Evolutionary conservation across 108 stramenopile species (phyloP).

Genomic region (Discostella pseudostelligera): DNA sequence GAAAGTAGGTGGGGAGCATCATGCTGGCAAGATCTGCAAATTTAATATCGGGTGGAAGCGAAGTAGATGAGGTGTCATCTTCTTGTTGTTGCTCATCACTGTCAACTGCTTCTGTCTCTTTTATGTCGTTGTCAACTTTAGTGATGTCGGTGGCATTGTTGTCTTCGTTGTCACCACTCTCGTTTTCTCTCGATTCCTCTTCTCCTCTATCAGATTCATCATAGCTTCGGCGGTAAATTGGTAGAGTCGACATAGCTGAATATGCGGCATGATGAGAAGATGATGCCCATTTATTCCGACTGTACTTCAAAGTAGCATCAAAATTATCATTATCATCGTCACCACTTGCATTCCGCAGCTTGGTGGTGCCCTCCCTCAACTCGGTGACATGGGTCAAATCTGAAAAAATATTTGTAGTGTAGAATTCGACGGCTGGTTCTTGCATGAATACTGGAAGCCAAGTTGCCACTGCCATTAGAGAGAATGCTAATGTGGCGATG

Average conservation of each 20-base stretch:
- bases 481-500: neutral
- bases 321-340: neutral
- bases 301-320: neutral
- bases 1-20: constrained; percentile 37
- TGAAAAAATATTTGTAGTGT: too few species aligned
- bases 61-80: neutral
- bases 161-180: neutral
- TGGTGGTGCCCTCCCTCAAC: constrained; percentile 5
- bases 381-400: too few species aligned
- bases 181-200: neutral
- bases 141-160: neutral
- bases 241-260: too few species aligned
- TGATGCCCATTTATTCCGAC: neutral
- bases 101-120: neutral
- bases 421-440: neutral
- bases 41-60: constrained; percentile 7
- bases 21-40: constrained; percentile 38
- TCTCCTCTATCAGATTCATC: neutral
- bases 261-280: neutral
- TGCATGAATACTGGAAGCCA: neutral
- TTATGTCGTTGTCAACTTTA: neutral
- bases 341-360: constrained; percentile 3
- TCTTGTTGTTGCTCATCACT: neutral
- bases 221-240: neutral
- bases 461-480: neutral